These are phyloP conservation scores for Pyrenophora seminiperda DNA, from an alignment of 2,329 filamentous ascomycete genomes.

Conservation along the genomic window DNA sequence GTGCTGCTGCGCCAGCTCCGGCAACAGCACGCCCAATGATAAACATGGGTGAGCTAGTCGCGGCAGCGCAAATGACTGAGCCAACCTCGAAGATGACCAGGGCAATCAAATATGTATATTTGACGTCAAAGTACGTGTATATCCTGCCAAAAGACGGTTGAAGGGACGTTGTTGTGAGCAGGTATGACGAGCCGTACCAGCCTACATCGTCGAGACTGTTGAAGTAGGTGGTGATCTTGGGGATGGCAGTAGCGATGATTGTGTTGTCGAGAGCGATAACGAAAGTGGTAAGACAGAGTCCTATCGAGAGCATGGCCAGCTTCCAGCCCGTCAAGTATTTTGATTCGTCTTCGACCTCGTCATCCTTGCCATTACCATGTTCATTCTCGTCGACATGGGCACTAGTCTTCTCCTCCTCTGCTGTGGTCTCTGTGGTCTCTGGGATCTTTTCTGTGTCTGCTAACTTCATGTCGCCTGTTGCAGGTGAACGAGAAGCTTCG, in stretches of 20 bases:
- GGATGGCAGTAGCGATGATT: slow-evolving; percentile 49
- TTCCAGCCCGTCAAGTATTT: slow-evolving; percentile 44
- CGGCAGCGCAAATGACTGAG: slow-evolving; percentile 59
- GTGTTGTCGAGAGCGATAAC: slow-evolving; percentile 49
- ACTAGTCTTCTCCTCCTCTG: neutral
- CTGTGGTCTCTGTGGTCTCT: neutral
- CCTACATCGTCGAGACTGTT: slow-evolving; percentile 49
- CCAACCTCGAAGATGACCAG: slow-evolving; percentile 58
- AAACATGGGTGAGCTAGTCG: slow-evolving; percentile 57
- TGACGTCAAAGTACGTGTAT: slow-evolving; percentile 64
- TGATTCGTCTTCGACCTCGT: slow-evolving; percentile 42
- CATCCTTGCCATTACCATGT: neutral
- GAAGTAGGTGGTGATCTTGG: slow-evolving; percentile 50
- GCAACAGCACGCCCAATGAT: slow-evolving; percentile 62
- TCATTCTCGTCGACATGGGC: neutral
- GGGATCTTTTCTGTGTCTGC: neutral
- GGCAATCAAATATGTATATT: slow-evolving; percentile 57
- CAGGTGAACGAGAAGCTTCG: neutral
- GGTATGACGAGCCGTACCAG: slow-evolving; percentile 53
- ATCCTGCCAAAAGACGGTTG: slow-evolving; percentile 60
- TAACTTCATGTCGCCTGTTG: neutral
- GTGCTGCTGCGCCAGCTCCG: slow-evolving; percentile 58
- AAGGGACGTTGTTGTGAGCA: slow-evolving; percentile 51
- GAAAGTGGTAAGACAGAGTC: slow-evolving; percentile 45
- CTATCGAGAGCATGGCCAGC: slow-evolving; percentile 41